Base-by-base conservation (phyloP, 768 basidiomycete genomes). In the Boletus huronensis region DNA sequence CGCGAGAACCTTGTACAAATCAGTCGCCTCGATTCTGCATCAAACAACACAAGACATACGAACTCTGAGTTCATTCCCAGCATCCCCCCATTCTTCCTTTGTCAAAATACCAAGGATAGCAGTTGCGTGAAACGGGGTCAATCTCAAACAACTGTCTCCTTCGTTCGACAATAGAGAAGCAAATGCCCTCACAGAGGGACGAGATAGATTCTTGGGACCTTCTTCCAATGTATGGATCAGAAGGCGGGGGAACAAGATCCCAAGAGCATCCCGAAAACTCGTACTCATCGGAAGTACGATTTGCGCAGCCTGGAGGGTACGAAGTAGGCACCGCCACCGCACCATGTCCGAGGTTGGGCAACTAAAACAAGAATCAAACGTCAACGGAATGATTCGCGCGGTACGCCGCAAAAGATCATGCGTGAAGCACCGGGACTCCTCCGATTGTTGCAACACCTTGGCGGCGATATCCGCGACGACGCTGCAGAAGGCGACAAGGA, bases 401-500 rank as follows among this genome's bases (percentile, higher is more conserved):
- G 75, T 66, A 31, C 69, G 72, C 32, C 77, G 78, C 43, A 74
- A 59, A 40, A 82, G 59, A 59, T 86, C 82, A 16, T 67, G 62
- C 9, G 84, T 71, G 47, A 82, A 80, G 71, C 78, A 79, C 32
- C 77, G 75, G 13, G 74, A 76, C 40, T 74, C 72, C 13, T 79
- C 65, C 1, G 77, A 63, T 3, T 77, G 76, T 39, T 67, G 70
- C 43, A 85, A 53, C 2, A 76, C 65, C 47, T 71, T 73, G 29
- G 74, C 67, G 23, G 81, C 59, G 14, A 82, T 64, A 35, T 81
- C 75, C 19, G 80, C 63, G 23, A 82, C 62, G 32, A 79, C 68
- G 32, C 75, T 73, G 43, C 82, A 69, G 52, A 87, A 76, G 3
- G 75, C 65, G 5, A 79, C 71, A 8, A 83, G 61, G 44, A 78